phyloP scores from a whole-genome alignment of 164 flowering plant species.

The Stephania yunnanensis region DNA sequence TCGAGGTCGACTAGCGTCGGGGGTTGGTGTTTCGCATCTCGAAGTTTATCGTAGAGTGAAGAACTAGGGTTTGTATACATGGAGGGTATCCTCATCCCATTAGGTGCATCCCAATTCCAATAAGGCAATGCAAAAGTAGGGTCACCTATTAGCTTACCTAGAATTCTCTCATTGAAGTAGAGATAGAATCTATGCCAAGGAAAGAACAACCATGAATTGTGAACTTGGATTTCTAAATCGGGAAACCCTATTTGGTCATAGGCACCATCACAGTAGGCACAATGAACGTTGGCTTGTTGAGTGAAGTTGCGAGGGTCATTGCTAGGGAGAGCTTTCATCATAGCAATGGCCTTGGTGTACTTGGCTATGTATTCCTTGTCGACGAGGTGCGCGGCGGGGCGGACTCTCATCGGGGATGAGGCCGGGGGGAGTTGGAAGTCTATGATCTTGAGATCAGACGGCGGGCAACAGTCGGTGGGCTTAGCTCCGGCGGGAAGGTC shows the following conservation, averaged over 20 bases:
- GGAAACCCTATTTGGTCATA: slow-evolving; percentile 43
- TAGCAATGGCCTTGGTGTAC: slow-evolving; percentile 18
- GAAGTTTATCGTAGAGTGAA: slow-evolving; percentile 31
- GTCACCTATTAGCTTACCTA: slow-evolving; percentile 53
- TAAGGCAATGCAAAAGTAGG: slow-evolving; percentile 54
- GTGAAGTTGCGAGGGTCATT: slow-evolving; percentile 54
- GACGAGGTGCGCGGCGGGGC: slow-evolving; percentile 20
- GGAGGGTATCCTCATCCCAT: slow-evolving; percentile 53
- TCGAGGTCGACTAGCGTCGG: slow-evolving; percentile 17
- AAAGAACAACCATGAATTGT: slow-evolving; percentile 58
- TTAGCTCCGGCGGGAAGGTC: slow-evolving; percentile 26
- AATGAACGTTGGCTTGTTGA: slow-evolving; percentile 61
- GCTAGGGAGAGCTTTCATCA: slow-evolving; percentile 31
- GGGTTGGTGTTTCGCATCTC: slow-evolving; percentile 22
- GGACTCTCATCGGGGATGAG: slow-evolving; percentile 12
- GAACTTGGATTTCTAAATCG: slow-evolving; percentile 44
- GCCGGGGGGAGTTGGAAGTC: slow-evolving; percentile 30
- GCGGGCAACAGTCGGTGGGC: slow-evolving; percentile 42
- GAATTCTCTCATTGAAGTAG: slow-evolving; percentile 41
- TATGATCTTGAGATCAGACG: slow-evolving; percentile 13
- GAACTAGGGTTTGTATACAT: slow-evolving; percentile 28
- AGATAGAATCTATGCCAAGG: slow-evolving; percentile 53
- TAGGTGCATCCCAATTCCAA: slow-evolving; percentile 66
- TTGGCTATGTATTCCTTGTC: slow-evolving; percentile 19
- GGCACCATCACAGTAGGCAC: slow-evolving; percentile 62